Evolutionary conservation across 192 early-diverging fungal genomes (phyloP).

Genomic region (Phlyctochytrium arcticum): DNA sequence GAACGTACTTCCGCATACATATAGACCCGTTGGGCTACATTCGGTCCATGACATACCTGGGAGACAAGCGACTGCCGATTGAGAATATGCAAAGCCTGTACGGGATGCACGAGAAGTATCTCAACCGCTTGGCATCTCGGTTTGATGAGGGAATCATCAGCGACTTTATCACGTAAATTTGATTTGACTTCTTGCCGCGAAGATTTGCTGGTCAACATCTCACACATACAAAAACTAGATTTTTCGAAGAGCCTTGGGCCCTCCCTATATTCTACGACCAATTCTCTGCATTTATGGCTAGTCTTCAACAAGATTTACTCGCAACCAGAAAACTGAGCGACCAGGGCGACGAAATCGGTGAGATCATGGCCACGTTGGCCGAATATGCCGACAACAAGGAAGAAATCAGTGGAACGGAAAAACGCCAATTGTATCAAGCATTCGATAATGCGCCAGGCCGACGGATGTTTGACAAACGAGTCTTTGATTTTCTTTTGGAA

Average conservation of each 20-base stretch:
- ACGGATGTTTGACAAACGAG: slow-evolving; percentile 31
- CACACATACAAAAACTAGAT: slow-evolving; percentile 24
- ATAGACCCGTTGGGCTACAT: slow-evolving; percentile 45
- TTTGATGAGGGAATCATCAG: slow-evolving; percentile 55
- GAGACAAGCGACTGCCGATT: slow-evolving; percentile 29
- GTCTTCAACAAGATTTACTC: slow-evolving; percentile 27
- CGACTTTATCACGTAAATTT: slow-evolving; percentile 45
- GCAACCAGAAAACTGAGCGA: background rate
- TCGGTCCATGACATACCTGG: slow-evolving; percentile 45
- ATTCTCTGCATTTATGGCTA: slow-evolving; percentile 34
- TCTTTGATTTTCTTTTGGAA: slow-evolving; percentile 37
- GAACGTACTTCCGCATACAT: slow-evolving; percentile 46
- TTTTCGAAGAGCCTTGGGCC: slow-evolving; percentile 50
- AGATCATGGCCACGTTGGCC: slow-evolving; percentile 28
- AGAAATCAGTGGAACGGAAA: slow-evolving; percentile 37
- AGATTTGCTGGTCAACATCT: background rate
- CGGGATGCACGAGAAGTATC: slow-evolving; percentile 47
- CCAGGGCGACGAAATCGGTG: slow-evolving; percentile 21
- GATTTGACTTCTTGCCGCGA: background rate
- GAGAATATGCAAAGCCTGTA: slow-evolving; percentile 46
- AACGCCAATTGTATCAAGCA: slow-evolving; percentile 36
- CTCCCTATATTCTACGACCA: slow-evolving; percentile 51
- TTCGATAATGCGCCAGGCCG: slow-evolving; percentile 40
- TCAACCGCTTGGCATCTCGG: slow-evolving; percentile 44
- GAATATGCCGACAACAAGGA: slow-evolving; percentile 13